These are phyloP conservation scores for Ambrosiella xylebori DNA, from an alignment of 2,329 filamentous ascomycete species.

Conservation along the genomic window DNA sequence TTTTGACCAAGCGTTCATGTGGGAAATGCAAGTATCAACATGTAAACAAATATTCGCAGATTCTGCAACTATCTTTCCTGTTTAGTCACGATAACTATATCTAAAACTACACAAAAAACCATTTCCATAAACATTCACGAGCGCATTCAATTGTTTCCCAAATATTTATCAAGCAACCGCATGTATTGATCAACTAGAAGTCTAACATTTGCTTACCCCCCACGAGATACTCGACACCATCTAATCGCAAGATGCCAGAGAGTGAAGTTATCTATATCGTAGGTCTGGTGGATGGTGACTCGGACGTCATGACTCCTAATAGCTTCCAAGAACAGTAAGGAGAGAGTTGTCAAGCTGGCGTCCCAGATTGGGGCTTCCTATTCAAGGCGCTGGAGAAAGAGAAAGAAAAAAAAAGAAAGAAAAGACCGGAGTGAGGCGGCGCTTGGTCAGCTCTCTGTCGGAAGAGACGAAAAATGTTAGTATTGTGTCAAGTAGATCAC, in stretches of 20 bases:
- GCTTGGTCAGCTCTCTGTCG: slow-evolving; percentile 2
- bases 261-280: neutral
- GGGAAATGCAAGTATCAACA: too few relatives aligned
- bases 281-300: neutral
- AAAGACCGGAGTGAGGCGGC: neutral
- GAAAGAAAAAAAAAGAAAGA: neutral
- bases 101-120: neutral
- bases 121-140: neutral
- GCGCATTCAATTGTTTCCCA: neutral
- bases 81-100: neutral
- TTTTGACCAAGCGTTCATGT: too few relatives aligned
- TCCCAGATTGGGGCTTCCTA: neutral
- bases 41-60: neutral
- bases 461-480: neutral
- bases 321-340: neutral
- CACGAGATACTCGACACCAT: neutral
- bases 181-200: neutral
- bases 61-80: neutral
- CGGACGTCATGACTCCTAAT: neutral
- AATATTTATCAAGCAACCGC: neutral
- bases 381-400: neutral
- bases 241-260: neutral
- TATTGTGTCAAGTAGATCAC: neutral
- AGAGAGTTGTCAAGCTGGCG: neutral
- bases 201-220: neutral